phyloP scores from a whole-genome alignment of 2,329 filamentous ascomycete genomes.

The Dendrostoma leiphaemia region DNA sequence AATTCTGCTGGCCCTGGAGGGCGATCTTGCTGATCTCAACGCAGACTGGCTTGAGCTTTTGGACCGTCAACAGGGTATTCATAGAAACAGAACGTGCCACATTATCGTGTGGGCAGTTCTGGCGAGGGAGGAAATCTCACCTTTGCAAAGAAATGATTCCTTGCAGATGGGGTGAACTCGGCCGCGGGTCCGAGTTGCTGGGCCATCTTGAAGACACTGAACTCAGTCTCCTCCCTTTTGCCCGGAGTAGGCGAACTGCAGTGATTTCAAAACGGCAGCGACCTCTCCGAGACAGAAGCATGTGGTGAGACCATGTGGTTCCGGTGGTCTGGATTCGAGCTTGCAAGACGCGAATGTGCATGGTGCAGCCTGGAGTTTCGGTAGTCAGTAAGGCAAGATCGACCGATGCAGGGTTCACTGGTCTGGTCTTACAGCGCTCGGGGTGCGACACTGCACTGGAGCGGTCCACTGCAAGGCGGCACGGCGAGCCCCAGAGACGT shows the following conservation, averaged over 20 bases:
- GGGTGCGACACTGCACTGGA: too few relatives aligned
- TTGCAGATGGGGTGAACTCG: constrained; percentile 23
- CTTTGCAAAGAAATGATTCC: constrained; percentile 26
- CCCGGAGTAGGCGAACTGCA: not conserved
- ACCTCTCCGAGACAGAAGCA: not conserved
- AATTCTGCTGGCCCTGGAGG: constrained; percentile 41
- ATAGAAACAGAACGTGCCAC: too few relatives aligned
- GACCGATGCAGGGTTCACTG: too few relatives aligned
- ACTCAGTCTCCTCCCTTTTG: not conserved
- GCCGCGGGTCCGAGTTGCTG: constrained; percentile 12
- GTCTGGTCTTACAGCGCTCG: too few relatives aligned
- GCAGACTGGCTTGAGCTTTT: constrained; percentile 61
- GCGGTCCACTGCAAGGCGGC: too few relatives aligned
- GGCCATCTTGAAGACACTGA: constrained; percentile 8
- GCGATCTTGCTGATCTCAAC: constrained; percentile 58
- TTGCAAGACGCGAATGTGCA: not conserved
- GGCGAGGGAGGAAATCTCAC: constrained; percentile 8
- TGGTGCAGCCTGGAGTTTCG: too few relatives aligned
- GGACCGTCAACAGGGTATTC: constrained; percentile 1
- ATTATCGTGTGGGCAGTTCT: not conserved
- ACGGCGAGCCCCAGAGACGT: too few relatives aligned
- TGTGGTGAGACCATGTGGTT: not conserved
- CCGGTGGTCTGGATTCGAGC: not conserved
- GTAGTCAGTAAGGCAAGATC: too few relatives aligned
- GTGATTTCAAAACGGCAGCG: not conserved